Evolutionary conservation across 768 basidiomycete genomes (phyloP), one percentile per base, ranked within the genome.

Genomic region (Hericium coralloides): DNA sequence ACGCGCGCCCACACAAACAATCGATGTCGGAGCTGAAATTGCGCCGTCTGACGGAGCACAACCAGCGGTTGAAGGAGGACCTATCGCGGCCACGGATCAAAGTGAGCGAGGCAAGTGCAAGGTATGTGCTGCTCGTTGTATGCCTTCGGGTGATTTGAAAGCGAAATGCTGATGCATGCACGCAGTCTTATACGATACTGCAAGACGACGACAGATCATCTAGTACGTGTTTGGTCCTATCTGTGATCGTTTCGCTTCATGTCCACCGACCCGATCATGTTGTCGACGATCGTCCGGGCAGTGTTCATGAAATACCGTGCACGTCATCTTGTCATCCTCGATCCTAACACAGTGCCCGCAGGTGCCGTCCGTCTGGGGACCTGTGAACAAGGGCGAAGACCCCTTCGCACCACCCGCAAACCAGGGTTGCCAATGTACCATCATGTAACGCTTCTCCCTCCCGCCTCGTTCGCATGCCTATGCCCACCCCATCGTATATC

Each of bases 341-440:
- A 31, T 31, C 31, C 31, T 31, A 31, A 31, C 7, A 17, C 49
- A 22, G 22, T 50, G 43, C 25, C 26, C 64, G 22, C 66, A 94
- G 89, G 87, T 95, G 51, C 94, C 95, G 23, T 93, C 90, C 18
- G 92, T 99, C 1, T 99, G 97, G 97, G 97, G 97, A 10, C 87
- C 91, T 22, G 85, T 95, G n/a, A 84, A 83, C 61, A 90, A 89
- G 67, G 83, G 83, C 45, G 92, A 95, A 58, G 95, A 99, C 68
- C 95, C 95, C 50, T 98, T 93, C 66, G 87, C 87, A 23, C 89
- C 87, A 55, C 83, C 82, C 68, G 72, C 76, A 56, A 66, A 65
- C 43, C 79, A 73, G 53, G 79, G 74, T 52, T 85, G 83, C 59
- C 53, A 54, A 25, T 54, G 53, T 36, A 17, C 31, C n/a, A 36